Evolutionary conservation across 129 eudicot genomes (phyloP).

Genomic region (Pulicaria dysenterica): DNA sequence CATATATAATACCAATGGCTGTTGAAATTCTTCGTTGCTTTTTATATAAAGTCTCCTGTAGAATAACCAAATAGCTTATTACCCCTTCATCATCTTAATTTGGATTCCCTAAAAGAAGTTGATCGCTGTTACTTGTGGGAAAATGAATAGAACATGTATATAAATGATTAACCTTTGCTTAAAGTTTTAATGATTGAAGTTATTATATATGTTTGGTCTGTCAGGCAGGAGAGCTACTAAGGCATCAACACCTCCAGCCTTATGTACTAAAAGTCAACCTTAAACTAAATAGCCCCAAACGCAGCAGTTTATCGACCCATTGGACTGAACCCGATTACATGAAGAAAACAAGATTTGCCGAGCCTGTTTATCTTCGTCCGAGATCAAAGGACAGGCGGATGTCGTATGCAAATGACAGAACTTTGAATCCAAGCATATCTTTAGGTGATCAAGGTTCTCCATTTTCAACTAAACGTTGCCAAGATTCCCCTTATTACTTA

Average conservation of each 20-base stretch:
- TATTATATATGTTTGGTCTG: slow-evolving; percentile 15
- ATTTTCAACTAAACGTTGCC: slow-evolving; percentile 41
- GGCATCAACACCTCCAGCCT: slow-evolving; percentile 78
- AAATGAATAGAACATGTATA: too few relatives aligned
- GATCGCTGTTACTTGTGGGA: too few relatives aligned
- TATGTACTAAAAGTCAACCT: slow-evolving; percentile 76
- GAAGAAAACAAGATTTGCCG: slow-evolving; percentile 70
- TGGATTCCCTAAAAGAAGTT: neutral
- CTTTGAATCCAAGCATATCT: slow-evolving; percentile 85
- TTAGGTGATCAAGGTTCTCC: slow-evolving; percentile 62
- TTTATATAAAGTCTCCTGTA: slow-evolving; percentile 4
- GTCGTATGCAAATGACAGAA: slow-evolving; percentile 74
- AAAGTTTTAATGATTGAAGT: slow-evolving; percentile 7
- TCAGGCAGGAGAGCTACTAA: slow-evolving; percentile 89
- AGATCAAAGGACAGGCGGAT: slow-evolving; percentile 49
- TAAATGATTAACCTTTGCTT: neutral
- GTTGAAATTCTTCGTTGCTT: too few relatives aligned
- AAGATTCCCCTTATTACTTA: slow-evolving; percentile 42
- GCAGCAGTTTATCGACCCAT: slow-evolving; percentile 48
- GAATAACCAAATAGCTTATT: neutral
- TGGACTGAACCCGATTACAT: slow-evolving; percentile 59
- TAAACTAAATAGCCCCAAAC: slow-evolving; percentile 66
- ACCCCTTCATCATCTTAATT: neutral
- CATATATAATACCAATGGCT: too few relatives aligned
- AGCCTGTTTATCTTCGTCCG: slow-evolving; percentile 51